Base-by-base conservation (phyloP, 2,329 filamentous ascomycete genomes). In the Aspergillus caelatus region DNA sequence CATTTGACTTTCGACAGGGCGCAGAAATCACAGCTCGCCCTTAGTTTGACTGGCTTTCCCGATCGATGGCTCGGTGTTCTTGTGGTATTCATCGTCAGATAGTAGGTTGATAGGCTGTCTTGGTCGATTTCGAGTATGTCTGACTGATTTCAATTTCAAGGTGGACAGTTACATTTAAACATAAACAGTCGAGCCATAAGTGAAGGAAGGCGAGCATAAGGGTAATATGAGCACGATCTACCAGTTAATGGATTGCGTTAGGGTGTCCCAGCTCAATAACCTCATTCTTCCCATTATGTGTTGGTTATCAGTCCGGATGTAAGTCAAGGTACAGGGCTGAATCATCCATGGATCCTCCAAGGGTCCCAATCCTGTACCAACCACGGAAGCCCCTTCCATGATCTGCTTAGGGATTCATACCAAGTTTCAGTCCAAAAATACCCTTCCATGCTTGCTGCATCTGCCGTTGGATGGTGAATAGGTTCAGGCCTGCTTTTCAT, bases 1-100 rank as follows among this genome's bases (percentile, higher is more conserved):
- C 55, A 57, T n/a, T 32, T 43, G 14, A 57, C 55, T 26, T 57
- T 57, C 10, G 55, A 57, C 11, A 45, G 28, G 23, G 55, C 14
- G 11, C 55, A 57, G 43, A 32, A 45, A 19, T 57, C 55, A 26
- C 55, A 57, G 21, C 26, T 57, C 3, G 36, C 55, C 30, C 39
- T 28, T 14, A 57, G 23, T 3, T 52, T 52, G 21, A 26, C 23
- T 3, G 45, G 45, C 23, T 16, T 26, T 16, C 11, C 21, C 21
- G 45, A 28, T 16, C 45, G 21, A 23, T 48, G 23, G 0, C 5
- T 26, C 7, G 6, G 23, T 11, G 45, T 8, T 2, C 21, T 48
- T 48, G 10, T 7, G 11, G 45, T 26, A 14, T 21, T 46, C 45
- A 48, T 48, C 16, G 11, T 26, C 3, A 48, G 14, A 28, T 14